phyloP scores from a whole-genome alignment of 2,329 filamentous ascomycete species.

The Cordyceps fumosorosea region DNA sequence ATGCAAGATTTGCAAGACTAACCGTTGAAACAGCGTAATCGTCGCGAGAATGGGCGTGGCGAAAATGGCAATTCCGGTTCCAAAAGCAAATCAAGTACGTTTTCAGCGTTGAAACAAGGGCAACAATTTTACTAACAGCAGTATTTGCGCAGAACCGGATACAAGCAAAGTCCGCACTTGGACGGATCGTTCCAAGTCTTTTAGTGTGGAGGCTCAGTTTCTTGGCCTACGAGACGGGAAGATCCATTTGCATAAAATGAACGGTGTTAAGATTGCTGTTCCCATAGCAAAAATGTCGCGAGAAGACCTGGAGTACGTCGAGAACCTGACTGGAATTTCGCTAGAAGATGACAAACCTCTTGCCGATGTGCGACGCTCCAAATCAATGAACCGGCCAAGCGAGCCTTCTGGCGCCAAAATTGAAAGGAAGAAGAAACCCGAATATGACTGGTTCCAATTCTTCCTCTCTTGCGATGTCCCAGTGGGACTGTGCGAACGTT shows the following conservation, averaged over 20 bases:
- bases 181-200: constrained; percentile 92
- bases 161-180: constrained; percentile 76
- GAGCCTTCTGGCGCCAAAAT: constrained; percentile 53
- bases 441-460: constrained; percentile 99
- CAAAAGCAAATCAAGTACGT: constrained; percentile 66
- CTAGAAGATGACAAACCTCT: constrained; percentile 92
- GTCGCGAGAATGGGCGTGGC: constrained; percentile 59
- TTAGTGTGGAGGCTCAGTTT: constrained; percentile 96
- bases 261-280: constrained; percentile 97
- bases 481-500: constrained; percentile 88
- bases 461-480: constrained; percentile 90
- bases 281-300: constrained; percentile 93
- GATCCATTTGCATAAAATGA: constrained; percentile 95
- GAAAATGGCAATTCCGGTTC: constrained; percentile 44
- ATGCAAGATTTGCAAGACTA: constrained; percentile 43
- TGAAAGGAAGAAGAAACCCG: constrained; percentile 54
- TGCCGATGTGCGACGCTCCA: constrained; percentile 67
- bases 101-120: background rate
- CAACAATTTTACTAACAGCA: constrained; percentile 5
- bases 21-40: constrained; percentile 63
- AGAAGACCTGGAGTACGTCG: constrained; percentile 91
- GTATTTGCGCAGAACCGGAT: constrained; percentile 62
- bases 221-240: constrained; percentile 91
- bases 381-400: constrained; percentile 24
- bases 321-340: constrained; percentile 77